Conservation (phyloP, 1,139 yeast genomes). For the Magnusiomyces paraingens region DNA sequence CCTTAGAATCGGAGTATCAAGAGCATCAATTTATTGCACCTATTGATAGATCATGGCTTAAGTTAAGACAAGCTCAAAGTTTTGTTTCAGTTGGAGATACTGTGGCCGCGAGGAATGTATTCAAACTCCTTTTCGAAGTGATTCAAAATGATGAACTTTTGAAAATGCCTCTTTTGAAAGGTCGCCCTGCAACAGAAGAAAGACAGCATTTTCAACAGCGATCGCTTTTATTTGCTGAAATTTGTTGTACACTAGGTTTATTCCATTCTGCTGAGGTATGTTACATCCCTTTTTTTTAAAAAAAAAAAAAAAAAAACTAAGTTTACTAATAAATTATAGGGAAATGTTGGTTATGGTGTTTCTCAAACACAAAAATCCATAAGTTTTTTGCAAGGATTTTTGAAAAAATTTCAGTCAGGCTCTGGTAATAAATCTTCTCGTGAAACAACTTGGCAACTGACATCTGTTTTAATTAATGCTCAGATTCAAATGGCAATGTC, state of each 20-base stretch:
- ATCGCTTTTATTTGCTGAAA: constrained; percentile 17
- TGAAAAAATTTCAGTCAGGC: constrained; percentile 15
- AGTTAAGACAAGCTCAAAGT: constrained; percentile 17
- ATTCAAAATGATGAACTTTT: constrained; percentile 15
- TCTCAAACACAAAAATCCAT: constrained; percentile 19
- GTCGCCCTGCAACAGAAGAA: constrained; percentile 17
- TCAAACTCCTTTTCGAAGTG: constrained; percentile 13
- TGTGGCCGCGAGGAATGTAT: constrained; percentile 9
- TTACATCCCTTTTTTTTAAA: neutral
- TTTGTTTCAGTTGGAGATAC: constrained; percentile 14
- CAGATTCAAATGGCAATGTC: constrained; percentile 20
- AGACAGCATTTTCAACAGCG: constrained; percentile 19
- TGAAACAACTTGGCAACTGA: constrained; percentile 16
- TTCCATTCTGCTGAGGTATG: constrained; percentile 13
- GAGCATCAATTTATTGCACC: neutral
- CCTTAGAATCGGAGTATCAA: constrained; percentile 3
- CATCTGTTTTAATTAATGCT: constrained; percentile 19
- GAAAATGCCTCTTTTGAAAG: constrained; percentile 15
- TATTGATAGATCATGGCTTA: constrained; percentile 13
- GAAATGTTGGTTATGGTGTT: constrained; percentile 19
- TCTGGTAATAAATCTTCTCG: neutral
- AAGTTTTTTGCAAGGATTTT: constrained; percentile 20
- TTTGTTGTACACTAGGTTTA: constrained; percentile 16
- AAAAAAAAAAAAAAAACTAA: too few species aligned
- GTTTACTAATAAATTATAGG: constrained; percentile 11